These are phyloP conservation scores for Telfairia occidentalis DNA, from an alignment of 331 rosid species.

Conservation along the genomic window DNA sequence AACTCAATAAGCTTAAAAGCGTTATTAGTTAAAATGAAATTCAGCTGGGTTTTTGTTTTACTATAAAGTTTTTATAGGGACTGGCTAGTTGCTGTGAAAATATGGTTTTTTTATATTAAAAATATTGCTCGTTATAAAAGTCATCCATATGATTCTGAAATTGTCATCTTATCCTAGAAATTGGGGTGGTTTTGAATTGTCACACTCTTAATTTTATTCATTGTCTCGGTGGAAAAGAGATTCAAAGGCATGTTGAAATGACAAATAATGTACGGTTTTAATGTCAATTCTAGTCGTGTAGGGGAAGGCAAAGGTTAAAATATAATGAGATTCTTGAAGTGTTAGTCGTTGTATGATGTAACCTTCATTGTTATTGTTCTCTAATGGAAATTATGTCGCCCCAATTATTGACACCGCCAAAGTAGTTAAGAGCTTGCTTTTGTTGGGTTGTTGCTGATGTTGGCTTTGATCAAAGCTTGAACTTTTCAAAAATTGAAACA, in stretches of 20 bases:
- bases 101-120: neutral
- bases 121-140: neutral
- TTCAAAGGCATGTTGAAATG: neutral
- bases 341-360: neutral
- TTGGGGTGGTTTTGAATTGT: neutral
- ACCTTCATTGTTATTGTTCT: neutral
- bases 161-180: neutral
- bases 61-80: neutral
- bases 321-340: neutral
- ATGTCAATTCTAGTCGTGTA: neutral
- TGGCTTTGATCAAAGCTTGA: neutral
- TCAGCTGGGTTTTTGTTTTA: neutral
- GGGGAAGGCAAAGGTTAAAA: neutral
- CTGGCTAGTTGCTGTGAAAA: neutral
- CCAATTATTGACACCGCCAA: slow-evolving; percentile 3
- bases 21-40: neutral
- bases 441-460: neutral
- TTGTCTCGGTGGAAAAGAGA: neutral
- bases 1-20: too few species aligned
- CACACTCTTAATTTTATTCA: neutral
- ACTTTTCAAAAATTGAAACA: neutral
- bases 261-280: neutral
- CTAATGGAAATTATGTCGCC: neutral
- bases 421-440: neutral
- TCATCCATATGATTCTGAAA: neutral